These are phyloP conservation scores for Adansonia grandidieri DNA, from an alignment of 441 rosid genomes.

Conservation along the genomic window DNA sequence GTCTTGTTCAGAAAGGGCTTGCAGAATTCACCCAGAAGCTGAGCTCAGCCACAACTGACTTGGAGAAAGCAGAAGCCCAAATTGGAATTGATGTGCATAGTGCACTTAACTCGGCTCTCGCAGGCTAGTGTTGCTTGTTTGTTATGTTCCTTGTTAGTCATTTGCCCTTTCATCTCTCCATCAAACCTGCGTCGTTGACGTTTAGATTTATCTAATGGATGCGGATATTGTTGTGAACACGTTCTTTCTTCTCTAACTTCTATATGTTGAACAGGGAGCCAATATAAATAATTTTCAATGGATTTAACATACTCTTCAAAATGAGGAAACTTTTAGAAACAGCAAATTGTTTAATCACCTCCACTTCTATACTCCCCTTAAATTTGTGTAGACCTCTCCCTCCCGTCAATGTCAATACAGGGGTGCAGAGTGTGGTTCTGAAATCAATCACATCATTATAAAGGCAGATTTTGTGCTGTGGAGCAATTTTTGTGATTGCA, in stretches of 20 bases:
- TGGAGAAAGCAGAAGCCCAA: too few relatives aligned
- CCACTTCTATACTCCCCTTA: not conserved
- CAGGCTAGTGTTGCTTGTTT: not conserved
- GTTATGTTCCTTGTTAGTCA: constrained; percentile 13
- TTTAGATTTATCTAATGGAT: not conserved
- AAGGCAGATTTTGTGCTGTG: not conserved
- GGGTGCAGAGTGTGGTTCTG: not conserved
- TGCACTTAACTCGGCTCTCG: too few relatives aligned
- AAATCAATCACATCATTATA: not conserved
- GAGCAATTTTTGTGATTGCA: too few relatives aligned
- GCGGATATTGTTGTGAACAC: not conserved
- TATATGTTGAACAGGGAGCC: too few relatives aligned
- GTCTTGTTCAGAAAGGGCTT: constrained; percentile 42
- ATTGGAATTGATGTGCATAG: too few relatives aligned
- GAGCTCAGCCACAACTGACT: too few relatives aligned
- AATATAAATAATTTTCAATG: constrained; percentile 18
- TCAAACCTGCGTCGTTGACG: too few relatives aligned
- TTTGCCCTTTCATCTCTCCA: not conserved
- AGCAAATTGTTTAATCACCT: not conserved
- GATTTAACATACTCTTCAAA: not conserved
- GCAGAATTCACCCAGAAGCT: too few relatives aligned
- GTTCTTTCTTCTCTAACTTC: not conserved
- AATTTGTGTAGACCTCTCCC: not conserved
- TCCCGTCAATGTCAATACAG: too few relatives aligned
- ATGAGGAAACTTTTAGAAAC: not conserved